phyloP scores from a whole-genome alignment of 1,284 basidiomycete species.

The Malassezia arunalokei region DNA sequence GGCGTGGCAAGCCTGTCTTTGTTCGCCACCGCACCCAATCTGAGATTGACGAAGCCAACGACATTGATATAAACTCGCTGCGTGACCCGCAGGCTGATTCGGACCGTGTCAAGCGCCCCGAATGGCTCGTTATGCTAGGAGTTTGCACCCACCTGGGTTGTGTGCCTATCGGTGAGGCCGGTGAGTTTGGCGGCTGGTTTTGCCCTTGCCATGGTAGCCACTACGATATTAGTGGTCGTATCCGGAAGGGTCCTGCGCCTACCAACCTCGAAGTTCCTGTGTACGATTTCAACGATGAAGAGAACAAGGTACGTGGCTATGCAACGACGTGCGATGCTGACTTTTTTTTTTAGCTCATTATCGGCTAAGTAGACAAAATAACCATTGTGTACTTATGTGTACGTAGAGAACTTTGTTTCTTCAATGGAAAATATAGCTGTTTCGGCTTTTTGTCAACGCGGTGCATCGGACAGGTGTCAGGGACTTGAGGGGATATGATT shows the following conservation, averaged over 20 bases:
- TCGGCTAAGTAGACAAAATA: slow-evolving; percentile 10
- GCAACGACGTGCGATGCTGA: not conserved
- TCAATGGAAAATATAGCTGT: not conserved
- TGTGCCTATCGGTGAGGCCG: slow-evolving; percentile 89
- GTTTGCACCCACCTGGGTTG: slow-evolving; percentile 98
- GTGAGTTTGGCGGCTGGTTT: slow-evolving; percentile 68
- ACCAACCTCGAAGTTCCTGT: slow-evolving; percentile 72
- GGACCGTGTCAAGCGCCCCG: slow-evolving; percentile 77
- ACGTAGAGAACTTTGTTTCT: not conserved
- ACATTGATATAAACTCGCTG: slow-evolving; percentile 68
- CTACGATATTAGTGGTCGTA: slow-evolving; percentile 86
- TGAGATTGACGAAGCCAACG: slow-evolving; percentile 88
- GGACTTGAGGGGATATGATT: too few species aligned
- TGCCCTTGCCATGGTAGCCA: slow-evolving; percentile 89
- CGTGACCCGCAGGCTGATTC: slow-evolving; percentile 88
- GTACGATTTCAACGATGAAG: slow-evolving; percentile 46
- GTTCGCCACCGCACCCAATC: slow-evolving; percentile 84
- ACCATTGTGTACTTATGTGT: not conserved
- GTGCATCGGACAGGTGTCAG: too few species aligned
- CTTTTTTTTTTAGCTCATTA: slow-evolving; percentile 8
- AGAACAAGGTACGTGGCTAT: slow-evolving; percentile 52
- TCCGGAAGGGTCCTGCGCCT: slow-evolving; percentile 65
- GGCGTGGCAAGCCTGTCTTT: slow-evolving; percentile 99
- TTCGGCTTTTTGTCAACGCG: too few species aligned
- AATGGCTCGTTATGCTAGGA: slow-evolving; percentile 59